phyloP scores from a whole-genome alignment of 345 rosid genomes.

The Bretschneidera sinensis region DNA sequence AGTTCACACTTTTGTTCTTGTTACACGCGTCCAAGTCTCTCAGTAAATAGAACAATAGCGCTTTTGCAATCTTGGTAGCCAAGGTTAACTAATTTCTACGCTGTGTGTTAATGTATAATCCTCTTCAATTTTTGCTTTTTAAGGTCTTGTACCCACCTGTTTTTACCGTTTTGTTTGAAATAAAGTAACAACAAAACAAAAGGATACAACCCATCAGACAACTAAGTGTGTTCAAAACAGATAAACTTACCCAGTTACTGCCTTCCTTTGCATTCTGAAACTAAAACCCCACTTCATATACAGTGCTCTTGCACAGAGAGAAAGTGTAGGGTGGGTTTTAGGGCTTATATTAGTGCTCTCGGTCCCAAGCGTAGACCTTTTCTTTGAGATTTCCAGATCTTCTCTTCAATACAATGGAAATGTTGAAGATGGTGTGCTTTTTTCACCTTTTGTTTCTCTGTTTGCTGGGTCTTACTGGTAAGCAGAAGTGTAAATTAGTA shows the following conservation, averaged over 20 bases:
- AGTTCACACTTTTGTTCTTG: background rate
- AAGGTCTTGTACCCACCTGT: too few relatives aligned
- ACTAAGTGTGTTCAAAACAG: background rate
- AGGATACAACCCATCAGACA: too few relatives aligned
- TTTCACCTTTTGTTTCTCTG: slow-evolving; percentile 34
- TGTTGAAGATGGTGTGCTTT: slow-evolving; percentile 23
- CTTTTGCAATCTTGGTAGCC: too few relatives aligned
- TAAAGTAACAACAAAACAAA: too few relatives aligned
- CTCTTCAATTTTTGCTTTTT: too few relatives aligned
- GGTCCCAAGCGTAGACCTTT: background rate
- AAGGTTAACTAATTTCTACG: background rate
- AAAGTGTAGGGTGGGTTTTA: slow-evolving; percentile 4
- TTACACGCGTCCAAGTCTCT: too few relatives aligned
- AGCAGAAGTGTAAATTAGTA: background rate
- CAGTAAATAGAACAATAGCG: background rate
- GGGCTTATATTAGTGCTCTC: too few relatives aligned
- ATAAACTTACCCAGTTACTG: too few relatives aligned
- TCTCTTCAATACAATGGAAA: slow-evolving; percentile 1
- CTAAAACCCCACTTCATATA: slow-evolving; percentile 19
- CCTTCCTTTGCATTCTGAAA: slow-evolving; percentile 16
- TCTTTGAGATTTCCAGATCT: background rate
- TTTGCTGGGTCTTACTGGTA: slow-evolving; percentile 52
- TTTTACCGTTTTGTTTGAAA: too few relatives aligned
- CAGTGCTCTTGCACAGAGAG: slow-evolving; percentile 19
- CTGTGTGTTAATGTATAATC: background rate